Percentiles rank a stretch among this genome's conserved stretches.
phyloP scores from a whole-genome alignment of 306 rosid genomes.

The Lagenaria siceraria region DNA sequence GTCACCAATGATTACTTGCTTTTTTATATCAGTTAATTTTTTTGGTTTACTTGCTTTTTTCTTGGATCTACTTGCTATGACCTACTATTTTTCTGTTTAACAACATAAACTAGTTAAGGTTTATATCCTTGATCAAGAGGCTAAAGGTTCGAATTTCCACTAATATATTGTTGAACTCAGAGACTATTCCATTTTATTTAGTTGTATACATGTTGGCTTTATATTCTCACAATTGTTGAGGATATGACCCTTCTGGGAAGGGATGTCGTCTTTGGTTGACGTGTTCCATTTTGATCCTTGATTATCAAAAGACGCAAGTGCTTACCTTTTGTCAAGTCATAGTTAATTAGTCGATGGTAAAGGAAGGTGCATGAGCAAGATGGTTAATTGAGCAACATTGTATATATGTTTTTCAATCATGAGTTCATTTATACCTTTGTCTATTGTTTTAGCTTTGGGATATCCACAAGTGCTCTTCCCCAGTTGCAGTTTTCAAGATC shows the following conservation, averaged over 20 bases:
- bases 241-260: neutral
- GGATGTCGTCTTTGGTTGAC: neutral
- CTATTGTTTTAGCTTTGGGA: slow-evolving; percentile 53
- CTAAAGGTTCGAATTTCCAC: too few species aligned
- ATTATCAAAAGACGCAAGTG: neutral
- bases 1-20: neutral
- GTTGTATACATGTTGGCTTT: neutral
- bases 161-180: too few species aligned
- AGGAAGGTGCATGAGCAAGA: neutral
- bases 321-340: neutral
- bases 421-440: neutral
- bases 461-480: slow-evolving; percentile 48
- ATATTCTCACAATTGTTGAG: neutral
- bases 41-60: neutral
- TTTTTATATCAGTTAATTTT: neutral
- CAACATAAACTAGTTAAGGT: too few species aligned
- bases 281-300: neutral
- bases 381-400: neutral
- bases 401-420: neutral
- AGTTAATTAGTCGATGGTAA: neutral
- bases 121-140: too few species aligned
- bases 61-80: too few species aligned
- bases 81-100: neutral
- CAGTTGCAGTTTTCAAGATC: slow-evolving; percentile 40
- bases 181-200: too few species aligned